Conservation (phyloP, 768 basidiomycete species). For the Lentinula raphanica region DNA sequence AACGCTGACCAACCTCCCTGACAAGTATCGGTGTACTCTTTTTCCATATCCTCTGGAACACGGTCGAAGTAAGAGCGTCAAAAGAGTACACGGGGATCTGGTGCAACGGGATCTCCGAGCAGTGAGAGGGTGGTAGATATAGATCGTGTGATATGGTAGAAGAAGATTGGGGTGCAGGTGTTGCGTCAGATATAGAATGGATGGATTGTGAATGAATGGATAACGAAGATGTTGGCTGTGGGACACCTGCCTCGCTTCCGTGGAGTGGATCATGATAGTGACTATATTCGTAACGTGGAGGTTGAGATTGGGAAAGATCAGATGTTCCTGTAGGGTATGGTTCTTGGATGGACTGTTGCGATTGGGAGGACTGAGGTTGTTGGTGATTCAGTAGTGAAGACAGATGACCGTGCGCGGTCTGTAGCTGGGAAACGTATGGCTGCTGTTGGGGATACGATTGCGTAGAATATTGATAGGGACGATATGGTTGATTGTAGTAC, state of each 20-base stretch:
- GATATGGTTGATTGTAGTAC: background rate
- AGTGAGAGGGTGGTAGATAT: constrained; percentile 1
- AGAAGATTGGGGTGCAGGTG: background rate
- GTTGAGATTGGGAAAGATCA: background rate
- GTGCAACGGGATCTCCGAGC: constrained; percentile 31
- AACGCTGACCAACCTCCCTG: constrained; percentile 54
- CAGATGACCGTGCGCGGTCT: constrained; percentile 1
- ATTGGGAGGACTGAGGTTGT: background rate
- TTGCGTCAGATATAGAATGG: background rate
- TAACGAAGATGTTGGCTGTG: background rate
- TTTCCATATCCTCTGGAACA: constrained; percentile 69
- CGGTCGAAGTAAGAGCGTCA: constrained; percentile 46
- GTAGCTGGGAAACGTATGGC: constrained; percentile 5
- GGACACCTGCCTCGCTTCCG: background rate
- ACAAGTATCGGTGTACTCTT: constrained; percentile 77
- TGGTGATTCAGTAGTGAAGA: background rate
- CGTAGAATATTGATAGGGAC: background rate
- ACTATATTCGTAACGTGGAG: background rate
- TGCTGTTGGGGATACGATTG: background rate
- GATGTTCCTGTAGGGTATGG: background rate
- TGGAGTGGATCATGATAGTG: background rate
- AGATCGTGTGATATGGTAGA: background rate
- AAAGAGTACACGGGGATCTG: constrained; percentile 41
- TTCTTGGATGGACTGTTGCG: background rate
- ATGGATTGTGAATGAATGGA: background rate